A percentile compares a stretch with the other conserved stretches of the same genome.
Evolutionary conservation across 2,329 filamentous ascomycete genomes (phyloP).

Genomic region (Penicillium brasilianum): DNA sequence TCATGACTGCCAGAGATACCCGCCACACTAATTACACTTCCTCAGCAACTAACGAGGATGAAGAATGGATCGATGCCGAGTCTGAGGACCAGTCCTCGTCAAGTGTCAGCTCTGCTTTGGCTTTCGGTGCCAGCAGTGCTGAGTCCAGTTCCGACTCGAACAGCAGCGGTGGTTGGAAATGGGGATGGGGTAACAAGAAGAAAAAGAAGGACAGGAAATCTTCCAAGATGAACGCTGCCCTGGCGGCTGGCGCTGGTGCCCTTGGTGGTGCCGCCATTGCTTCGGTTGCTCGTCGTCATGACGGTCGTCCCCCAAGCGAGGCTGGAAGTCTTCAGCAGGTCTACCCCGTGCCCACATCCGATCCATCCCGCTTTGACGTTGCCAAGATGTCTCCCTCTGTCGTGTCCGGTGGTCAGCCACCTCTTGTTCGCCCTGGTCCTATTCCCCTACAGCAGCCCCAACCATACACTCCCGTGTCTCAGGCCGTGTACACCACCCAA

Average conservation of each 20-base stretch:
- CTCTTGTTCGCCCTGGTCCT: constrained; percentile 58
- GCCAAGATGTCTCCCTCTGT: constrained; percentile 37
- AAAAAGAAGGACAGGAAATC: constrained; percentile 47
- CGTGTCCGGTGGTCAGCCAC: constrained; percentile 33
- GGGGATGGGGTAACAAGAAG: constrained; percentile 62
- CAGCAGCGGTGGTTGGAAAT: constrained; percentile 61
- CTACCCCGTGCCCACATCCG: constrained; percentile 69
- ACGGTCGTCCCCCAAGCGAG: constrained; percentile 44
- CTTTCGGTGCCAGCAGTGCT: constrained; percentile 63
- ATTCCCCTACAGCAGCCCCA: constrained; percentile 84
- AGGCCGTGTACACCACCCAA: constrained; percentile 65
- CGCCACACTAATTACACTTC: constrained; percentile 35
- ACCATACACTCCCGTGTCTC: constrained; percentile 74
- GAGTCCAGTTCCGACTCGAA: constrained; percentile 63
- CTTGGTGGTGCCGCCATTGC: constrained; percentile 50
- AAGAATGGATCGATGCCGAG: constrained; percentile 65
- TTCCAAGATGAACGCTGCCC: constrained; percentile 36
- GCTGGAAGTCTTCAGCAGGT: constrained; percentile 60
- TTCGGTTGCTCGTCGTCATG: constrained; percentile 41
- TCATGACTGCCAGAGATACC: constrained; percentile 39
- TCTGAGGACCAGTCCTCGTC: constrained; percentile 59
- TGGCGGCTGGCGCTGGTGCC: constrained; percentile 50
- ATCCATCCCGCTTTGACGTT: constrained; percentile 67
- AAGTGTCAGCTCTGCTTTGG: constrained; percentile 63
- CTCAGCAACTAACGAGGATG: constrained; percentile 46